These are phyloP conservation scores for Pyrus communis DNA, from an alignment of 306 rosid genomes.

Conservation along the genomic window DNA sequence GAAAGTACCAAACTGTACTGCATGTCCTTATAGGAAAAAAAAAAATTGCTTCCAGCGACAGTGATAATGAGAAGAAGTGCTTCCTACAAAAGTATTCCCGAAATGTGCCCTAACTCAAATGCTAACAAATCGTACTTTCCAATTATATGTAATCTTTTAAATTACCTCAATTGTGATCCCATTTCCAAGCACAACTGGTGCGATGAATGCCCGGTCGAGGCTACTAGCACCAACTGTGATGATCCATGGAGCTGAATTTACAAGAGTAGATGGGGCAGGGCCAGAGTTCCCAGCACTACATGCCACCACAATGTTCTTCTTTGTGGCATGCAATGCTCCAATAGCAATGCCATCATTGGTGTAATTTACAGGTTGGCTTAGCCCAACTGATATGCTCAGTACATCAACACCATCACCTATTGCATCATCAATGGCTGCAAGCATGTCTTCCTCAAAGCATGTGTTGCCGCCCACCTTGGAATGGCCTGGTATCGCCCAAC, in stretches of 20 bases:
- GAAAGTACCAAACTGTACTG: not conserved
- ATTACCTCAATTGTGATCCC: slow-evolving; percentile 48
- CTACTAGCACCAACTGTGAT: slow-evolving; percentile 84
- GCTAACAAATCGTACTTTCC: too few species aligned
- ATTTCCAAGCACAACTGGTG: slow-evolving; percentile 50
- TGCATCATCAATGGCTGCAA: slow-evolving; percentile 90
- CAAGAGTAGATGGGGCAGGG: slow-evolving; percentile 48
- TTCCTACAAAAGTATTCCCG: too few species aligned
- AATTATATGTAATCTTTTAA: not conserved
- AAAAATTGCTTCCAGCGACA: too few species aligned
- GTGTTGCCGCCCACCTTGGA: slow-evolving; percentile 53
- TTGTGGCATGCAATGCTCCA: slow-evolving; percentile 60
- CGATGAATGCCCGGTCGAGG: slow-evolving; percentile 56
- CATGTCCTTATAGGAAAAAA: too few species aligned
- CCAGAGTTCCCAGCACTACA: slow-evolving; percentile 88
- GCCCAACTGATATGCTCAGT: slow-evolving; percentile 67
- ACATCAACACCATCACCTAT: slow-evolving; percentile 75
- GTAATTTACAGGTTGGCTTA: slow-evolving; percentile 26
- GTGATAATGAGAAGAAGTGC: too few species aligned
- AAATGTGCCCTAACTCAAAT: too few species aligned
- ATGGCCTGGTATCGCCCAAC: slow-evolving; percentile 70
- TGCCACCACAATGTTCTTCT: slow-evolving; percentile 62
- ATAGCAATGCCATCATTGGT: slow-evolving; percentile 50
- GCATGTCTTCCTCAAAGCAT: slow-evolving; percentile 61
- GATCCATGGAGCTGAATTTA: slow-evolving; percentile 81